A percentile compares a stretch with the other conserved stretches of the same genome.
Evolutionary conservation across 2,329 filamentous ascomycete species (phyloP).

Genomic region (Colletotrichum trifolii): DNA sequence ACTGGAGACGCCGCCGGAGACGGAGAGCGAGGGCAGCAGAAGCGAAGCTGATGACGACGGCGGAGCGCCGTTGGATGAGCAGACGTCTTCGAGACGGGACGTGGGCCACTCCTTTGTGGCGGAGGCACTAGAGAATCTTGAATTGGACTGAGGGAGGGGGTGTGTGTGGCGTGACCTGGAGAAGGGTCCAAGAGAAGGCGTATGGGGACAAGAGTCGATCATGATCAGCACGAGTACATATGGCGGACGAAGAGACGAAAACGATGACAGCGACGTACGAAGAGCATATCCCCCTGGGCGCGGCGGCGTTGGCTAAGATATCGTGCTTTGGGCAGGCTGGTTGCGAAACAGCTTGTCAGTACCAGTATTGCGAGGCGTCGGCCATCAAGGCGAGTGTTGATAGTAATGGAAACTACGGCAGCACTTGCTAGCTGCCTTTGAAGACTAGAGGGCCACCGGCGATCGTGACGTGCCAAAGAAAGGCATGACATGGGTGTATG

Average conservation of each 20-base stretch:
- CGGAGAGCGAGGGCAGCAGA: slow-evolving; percentile 60
- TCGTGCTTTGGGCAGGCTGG: slow-evolving; percentile 2
- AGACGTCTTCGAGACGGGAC: slow-evolving; percentile 24
- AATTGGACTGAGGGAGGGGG: slow-evolving; percentile 37
- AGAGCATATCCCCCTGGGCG: slow-evolving; percentile 19
- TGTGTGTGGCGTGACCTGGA: not conserved
- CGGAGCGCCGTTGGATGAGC: slow-evolving; percentile 18
- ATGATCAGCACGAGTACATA: not conserved
- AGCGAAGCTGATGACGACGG: slow-evolving; percentile 53
- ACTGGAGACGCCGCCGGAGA: slow-evolving; percentile 64
- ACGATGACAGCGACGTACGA: not conserved
- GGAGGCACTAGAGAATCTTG: slow-evolving; percentile 38
- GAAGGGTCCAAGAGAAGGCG: not conserved
- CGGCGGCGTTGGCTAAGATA: slow-evolving; percentile 20
- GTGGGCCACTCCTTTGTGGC: slow-evolving; percentile 37
- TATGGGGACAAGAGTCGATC: not conserved
- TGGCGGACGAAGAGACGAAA: not conserved
- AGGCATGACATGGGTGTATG: slow-evolving; percentile 26
- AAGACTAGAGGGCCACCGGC: not conserved
- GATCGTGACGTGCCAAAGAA: not conserved
- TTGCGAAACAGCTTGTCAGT: not conserved
- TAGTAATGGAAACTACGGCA: slow-evolving; percentile 9
- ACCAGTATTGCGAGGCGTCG: not conserved
- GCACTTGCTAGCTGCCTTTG: not conserved
- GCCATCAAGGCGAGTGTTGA: not conserved